Base-by-base conservation (phyloP, 768 basidiomycete genomes). In the Psilocybe azurescens region DNA sequence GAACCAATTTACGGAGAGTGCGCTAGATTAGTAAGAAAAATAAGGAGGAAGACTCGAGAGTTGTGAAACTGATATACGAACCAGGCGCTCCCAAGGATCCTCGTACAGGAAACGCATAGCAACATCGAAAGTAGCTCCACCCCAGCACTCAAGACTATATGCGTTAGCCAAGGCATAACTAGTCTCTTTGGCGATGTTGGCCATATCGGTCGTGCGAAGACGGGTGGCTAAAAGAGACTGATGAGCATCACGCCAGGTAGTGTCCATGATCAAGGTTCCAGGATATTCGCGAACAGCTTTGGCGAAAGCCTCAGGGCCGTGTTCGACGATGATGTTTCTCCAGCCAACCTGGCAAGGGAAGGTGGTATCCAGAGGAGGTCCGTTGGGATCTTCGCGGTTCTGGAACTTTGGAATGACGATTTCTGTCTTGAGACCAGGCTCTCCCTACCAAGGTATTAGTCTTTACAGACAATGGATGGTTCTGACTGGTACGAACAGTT, bases 51-150 rank as follows among this genome's bases (percentile, higher is more conserved):
- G 14, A 39, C 14, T 36, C 20, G 9, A 9, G 9, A 11, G 30
- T 7, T 50, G 18, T 32, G 5, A 36, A 16, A 44, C 11, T 11
- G 24, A 44, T 28, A 5, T 50, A 77, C 88, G 53, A 67, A 94
- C 93, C 78, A 99, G 79, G 67, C 97, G 89, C 74, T 99, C 97
- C 97, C 97, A 99, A 68, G 97, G 97, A 77, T 99, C 97, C 75
- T 99, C 97, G 74, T 99, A 99, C 74, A 99, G 78, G 90, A 99
- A 99, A 50, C 97, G 90, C 95, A 98, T 97, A 24, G 97, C 93
- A 54, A 99, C 97, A 75, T 99, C 97, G 73, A 99, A 99, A 2
- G 97, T 99, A 39, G 97, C 96, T 63, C 96, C 95, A 70, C 97
- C 97, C 97, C 97, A 99, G 82, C 96, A 98, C 75, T 99, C 97